A percentile compares a stretch with the other conserved stretches of the same genome.
phyloP scores from a whole-genome alignment of 371 early-diverging fungal species.

The Apophysomyces variabilis region DNA sequence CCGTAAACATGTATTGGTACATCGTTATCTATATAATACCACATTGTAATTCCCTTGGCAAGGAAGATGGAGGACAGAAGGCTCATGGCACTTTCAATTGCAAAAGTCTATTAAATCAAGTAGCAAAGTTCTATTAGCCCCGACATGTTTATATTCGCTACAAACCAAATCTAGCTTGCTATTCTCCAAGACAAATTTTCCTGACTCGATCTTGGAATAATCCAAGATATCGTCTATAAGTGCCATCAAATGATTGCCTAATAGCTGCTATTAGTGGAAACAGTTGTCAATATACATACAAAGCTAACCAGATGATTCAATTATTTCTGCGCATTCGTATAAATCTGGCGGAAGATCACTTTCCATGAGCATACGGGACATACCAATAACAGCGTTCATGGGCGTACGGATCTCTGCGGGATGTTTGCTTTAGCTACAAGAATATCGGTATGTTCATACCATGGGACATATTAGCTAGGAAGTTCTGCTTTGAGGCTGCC shows the following conservation, averaged over 20 bases:
- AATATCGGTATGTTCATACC: conserved; percentile 23
- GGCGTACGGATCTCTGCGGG: conserved; percentile 43
- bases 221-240: conserved; percentile 65
- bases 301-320: conserved; percentile 40
- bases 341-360: conserved; percentile 44
- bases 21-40: conserved; percentile 26
- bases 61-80: conserved; percentile 37
- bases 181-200: conserved; percentile 48
- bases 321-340: conserved; percentile 50
- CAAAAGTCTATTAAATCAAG: conserved; percentile 25
- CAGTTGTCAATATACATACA: neutral
- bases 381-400: conserved; percentile 56
- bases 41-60: conserved; percentile 27
- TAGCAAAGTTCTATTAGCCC: no score
- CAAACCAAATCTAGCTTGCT: conserved; percentile 39
- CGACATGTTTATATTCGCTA: no score
- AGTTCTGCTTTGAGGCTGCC: conserved; percentile 56
- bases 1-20: conserved; percentile 45
- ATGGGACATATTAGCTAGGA: conserved; percentile 56
- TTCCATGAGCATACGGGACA: conserved; percentile 51
- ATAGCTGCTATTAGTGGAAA: neutral
- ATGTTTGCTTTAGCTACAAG: neutral
- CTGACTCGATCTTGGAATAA: conserved; percentile 61
- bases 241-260: conserved; percentile 47
- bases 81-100: conserved; percentile 48